Conservation (phyloP, 441 rosid species). For the Macaranga tanarius region DNA sequence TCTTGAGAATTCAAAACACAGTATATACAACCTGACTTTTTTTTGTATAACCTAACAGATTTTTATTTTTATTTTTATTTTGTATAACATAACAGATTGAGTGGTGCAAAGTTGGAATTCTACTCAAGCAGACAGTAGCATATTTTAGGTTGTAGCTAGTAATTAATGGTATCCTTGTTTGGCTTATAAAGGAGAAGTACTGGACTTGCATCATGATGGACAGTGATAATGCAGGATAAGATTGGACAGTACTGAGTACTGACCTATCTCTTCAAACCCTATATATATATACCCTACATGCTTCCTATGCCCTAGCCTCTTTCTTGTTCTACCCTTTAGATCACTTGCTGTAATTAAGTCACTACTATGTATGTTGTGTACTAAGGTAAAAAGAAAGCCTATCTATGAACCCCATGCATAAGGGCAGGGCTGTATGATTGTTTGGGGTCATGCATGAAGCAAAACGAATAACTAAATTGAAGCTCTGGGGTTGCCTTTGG, state of each 20-base stretch:
- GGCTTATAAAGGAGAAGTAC: background rate
- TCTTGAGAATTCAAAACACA: too few relatives aligned
- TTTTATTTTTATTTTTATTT: too few relatives aligned
- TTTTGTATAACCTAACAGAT: too few relatives aligned
- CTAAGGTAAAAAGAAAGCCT: background rate
- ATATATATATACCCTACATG: too few relatives aligned
- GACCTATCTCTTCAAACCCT: too few relatives aligned
- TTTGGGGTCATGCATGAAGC: too few relatives aligned
- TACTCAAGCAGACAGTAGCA: background rate
- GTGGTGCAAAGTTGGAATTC: background rate
- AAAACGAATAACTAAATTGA: too few relatives aligned
- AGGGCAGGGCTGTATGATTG: too few relatives aligned
- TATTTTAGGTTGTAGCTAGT: background rate
- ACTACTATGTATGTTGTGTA: background rate
- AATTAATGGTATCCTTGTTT: background rate
- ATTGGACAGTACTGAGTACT: background rate
- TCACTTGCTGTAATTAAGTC: background rate
- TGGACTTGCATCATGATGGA: background rate
- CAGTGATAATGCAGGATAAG: background rate
- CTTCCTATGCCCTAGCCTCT: background rate
- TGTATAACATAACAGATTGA: background rate
- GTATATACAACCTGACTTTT: too few relatives aligned
- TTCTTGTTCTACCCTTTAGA: background rate
- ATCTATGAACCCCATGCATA: background rate
- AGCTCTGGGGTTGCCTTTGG: too few relatives aligned